These are phyloP conservation scores for Didymella exigua DNA, from an alignment of 2,329 filamentous ascomycete genomes.

Conservation along the genomic window DNA sequence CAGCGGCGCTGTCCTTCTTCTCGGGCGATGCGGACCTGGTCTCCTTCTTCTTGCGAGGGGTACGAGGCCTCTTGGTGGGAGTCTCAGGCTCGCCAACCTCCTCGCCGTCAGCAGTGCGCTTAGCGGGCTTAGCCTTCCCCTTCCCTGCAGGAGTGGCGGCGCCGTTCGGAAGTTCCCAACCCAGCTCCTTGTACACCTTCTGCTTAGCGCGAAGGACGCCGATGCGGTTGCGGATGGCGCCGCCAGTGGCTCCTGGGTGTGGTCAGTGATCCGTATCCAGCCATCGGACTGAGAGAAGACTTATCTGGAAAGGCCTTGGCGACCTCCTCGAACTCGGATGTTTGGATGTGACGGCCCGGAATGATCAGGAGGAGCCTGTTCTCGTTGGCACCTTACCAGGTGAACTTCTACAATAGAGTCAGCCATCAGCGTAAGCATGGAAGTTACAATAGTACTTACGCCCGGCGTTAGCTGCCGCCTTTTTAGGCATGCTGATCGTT, in stretches of 20 bases:
- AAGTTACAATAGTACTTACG: not conserved
- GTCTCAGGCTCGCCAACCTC: not conserved
- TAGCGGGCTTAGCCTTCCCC: conserved; percentile 6
- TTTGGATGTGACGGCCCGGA: conserved; percentile 19
- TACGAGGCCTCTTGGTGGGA: conserved; percentile 17
- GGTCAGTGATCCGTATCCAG: not conserved
- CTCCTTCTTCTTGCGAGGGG: conserved; percentile 14
- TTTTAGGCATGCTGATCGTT: conserved; percentile 34
- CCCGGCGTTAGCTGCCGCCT: not conserved
- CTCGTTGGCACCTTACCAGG: conserved; percentile 24
- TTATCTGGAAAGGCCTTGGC: conserved; percentile 22
- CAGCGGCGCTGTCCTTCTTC: conserved; percentile 1
- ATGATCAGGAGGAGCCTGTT: conserved; percentile 30
- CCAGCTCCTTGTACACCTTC: conserved; percentile 20
- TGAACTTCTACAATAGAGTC: conserved; percentile 10
- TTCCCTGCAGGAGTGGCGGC: conserved; percentile 12
- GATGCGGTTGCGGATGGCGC: conserved; percentile 27
- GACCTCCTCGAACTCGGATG: conserved; percentile 24
- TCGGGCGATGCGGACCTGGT: not conserved
- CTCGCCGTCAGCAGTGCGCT: conserved; percentile 8
- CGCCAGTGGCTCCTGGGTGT: conserved; percentile 10
- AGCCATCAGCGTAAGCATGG: not conserved
- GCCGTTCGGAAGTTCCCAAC: conserved; percentile 20
- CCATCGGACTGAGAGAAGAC: not conserved
- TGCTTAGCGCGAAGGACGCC: conserved; percentile 18